A percentile compares a stretch with the other conserved stretches of the same genome.
Conservation (phyloP, 768 basidiomycete genomes). For the Russula griseocarnosa region DNA sequence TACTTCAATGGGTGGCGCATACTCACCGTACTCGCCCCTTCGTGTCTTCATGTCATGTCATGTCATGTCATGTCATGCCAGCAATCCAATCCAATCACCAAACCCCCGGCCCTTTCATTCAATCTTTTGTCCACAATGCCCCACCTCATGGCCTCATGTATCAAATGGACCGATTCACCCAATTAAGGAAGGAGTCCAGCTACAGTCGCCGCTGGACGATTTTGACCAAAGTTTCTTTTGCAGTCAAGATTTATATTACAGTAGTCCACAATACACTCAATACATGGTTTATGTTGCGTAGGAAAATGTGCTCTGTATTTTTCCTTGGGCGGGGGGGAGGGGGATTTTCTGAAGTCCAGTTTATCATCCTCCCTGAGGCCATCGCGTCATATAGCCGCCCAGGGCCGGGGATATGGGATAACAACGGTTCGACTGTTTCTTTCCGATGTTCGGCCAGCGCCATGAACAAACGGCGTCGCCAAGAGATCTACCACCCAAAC, state of each 20-base stretch:
- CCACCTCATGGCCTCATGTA: too few relatives aligned
- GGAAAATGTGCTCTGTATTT: background rate
- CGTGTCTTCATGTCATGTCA: too few relatives aligned
- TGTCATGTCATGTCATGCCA: too few relatives aligned
- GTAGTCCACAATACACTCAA: background rate
- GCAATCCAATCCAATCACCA: too few relatives aligned
- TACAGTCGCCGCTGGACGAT: too few relatives aligned
- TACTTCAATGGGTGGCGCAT: too few relatives aligned
- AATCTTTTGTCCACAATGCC: too few relatives aligned
- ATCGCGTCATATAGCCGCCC: background rate
- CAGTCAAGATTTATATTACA: background rate
- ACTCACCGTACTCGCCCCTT: too few relatives aligned
- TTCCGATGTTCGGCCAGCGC: slow-evolving; percentile 23
- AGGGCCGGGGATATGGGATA: background rate
- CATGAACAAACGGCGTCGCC: slow-evolving; percentile 24
- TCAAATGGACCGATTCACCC: too few relatives aligned
- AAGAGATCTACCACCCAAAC: slow-evolving; percentile 47
- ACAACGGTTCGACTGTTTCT: background rate
- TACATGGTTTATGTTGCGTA: background rate
- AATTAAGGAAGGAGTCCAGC: too few relatives aligned
- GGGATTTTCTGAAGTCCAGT: background rate
- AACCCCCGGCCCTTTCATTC: too few relatives aligned
- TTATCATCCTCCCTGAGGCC: background rate
- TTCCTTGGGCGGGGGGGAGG: too few relatives aligned
- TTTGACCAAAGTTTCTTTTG: background rate